A percentile compares a stretch with the other conserved stretches of the same genome.
These are phyloP conservation scores for Rhipidocladum racemiflorum DNA, from an alignment of 176 grass and related monocot species.

Conservation along the genomic window DNA sequence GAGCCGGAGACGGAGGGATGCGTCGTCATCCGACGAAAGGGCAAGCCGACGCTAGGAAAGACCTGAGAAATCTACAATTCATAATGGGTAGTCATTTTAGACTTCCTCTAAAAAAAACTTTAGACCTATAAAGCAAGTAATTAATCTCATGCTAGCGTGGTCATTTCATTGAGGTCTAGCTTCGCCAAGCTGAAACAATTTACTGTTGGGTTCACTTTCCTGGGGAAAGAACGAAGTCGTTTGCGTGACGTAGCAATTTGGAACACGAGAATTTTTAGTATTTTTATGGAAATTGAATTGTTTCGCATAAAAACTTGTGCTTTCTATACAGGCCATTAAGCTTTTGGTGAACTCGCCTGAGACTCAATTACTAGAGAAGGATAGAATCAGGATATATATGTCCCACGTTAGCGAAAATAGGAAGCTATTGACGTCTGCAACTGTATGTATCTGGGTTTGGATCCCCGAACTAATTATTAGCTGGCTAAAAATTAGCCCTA, in stretches of 20 bases:
- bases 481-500: too few species aligned
- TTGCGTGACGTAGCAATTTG: not conserved
- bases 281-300: not conserved
- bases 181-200: not conserved
- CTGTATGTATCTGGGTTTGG: too few species aligned
- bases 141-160: not conserved
- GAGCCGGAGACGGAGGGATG: not conserved
- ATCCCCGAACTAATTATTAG: too few species aligned
- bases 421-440: too few species aligned
- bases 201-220: not conserved
- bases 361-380: too few species aligned
- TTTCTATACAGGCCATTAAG: too few species aligned
- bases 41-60: not conserved
- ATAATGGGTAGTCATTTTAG: not conserved
- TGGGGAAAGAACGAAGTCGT: not conserved
- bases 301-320: too few species aligned
- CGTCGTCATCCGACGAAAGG: constrained; percentile 5
- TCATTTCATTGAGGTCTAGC: not conserved
- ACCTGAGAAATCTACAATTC: not conserved
- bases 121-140: not conserved
- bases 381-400: too few species aligned
- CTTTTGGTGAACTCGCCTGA: not conserved
- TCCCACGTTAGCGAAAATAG: too few species aligned
- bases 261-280: not conserved
- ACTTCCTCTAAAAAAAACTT: too few species aligned